Evolutionary conservation across 2,329 filamentous ascomycete genomes (phyloP), one percentile per base, ranked within the genome.

Genomic region (Xylariaceae sp.): DNA sequence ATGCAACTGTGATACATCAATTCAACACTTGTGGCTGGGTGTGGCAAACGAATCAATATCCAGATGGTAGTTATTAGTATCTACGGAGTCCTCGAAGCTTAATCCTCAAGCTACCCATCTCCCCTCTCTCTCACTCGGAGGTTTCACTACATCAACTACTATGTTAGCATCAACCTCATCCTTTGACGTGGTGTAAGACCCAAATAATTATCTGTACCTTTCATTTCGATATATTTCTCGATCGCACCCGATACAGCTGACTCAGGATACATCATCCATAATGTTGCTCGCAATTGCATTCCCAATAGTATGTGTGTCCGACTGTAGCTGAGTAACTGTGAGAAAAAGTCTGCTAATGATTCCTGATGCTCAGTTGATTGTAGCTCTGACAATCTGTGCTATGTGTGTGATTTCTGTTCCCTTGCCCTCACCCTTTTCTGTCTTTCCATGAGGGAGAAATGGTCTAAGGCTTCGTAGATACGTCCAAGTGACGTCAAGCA

Each of bases 401-500:
- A 55, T 54, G 52, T 55, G 45, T 37, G 39, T 6, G 33, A 4
- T 11, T 22, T 22, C 6, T 25, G 20, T n/a, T 21, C 17, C 5
- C 8, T 11, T n/a, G 22, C 39, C 3, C 21, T 38, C n/a, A 6
- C 34, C 17, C 14, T 20, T 14, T 36, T 16, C 5, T 5, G 19
- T 17, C 27, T 20, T 3, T 25, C 12, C 14, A 17, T 23, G 19
- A 1, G 10, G 12, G 5, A 29, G 29, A 20, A 27, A 11, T 38
- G 44, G 7, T 52, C 49, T 52, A 40, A 52, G 33, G 39, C 6
- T 8, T 16, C 22, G 7, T 22, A 64, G 61, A 36, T 63, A 62
- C 34, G 55, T 61, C 16, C 58, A 63, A 43, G 56, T 60, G 19
- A 56, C 52, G 10, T 51, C 60, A 6, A 62, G 56, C 48, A 54